Percentiles rank a stretch among this genome's conserved stretches.
These are phyloP conservation scores for Glaciozyma antarctica DNA, from an alignment of 768 basidiomycete genomes.

Conservation along the genomic window DNA sequence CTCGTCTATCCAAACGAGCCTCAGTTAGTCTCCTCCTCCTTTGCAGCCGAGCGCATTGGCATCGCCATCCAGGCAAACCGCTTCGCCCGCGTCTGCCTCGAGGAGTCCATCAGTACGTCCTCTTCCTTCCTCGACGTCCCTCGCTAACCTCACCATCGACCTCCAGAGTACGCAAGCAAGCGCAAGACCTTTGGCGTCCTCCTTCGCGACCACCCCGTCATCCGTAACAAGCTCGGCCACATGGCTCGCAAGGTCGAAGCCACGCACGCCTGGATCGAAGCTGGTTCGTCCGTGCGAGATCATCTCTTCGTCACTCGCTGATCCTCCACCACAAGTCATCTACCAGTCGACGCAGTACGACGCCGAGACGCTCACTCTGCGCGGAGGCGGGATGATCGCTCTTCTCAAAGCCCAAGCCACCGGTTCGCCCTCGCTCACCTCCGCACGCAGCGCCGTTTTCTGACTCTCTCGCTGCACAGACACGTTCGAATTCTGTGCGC, in stretches of 20 bases:
- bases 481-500: slow-evolving; percentile 21
- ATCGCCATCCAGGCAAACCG: slow-evolving; percentile 33
- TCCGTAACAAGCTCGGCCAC: slow-evolving; percentile 33
- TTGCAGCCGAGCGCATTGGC: slow-evolving; percentile 13
- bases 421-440: slow-evolving; percentile 3
- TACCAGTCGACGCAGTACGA: slow-evolving; percentile 11
- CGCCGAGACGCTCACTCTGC: not conserved
- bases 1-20: not conserved
- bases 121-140: not conserved
- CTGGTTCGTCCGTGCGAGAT: not conserved
- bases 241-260: slow-evolving; percentile 31
- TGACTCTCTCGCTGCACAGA: not conserved
- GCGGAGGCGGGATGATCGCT: slow-evolving; percentile 32
- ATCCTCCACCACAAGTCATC: slow-evolving; percentile 6
- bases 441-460: not conserved
- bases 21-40: not conserved
- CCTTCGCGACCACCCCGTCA: slow-evolving; percentile 32
- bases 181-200: slow-evolving; percentile 30
- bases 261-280: slow-evolving; percentile 35
- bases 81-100: slow-evolving; percentile 30
- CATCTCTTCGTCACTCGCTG: no score
- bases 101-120: slow-evolving; percentile 13
- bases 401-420: slow-evolving; percentile 32
- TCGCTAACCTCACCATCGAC: not conserved
- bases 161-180: slow-evolving; percentile 23